phyloP scores from a whole-genome alignment of 1,139 yeast genomes.

The Pichia sp. region DNA sequence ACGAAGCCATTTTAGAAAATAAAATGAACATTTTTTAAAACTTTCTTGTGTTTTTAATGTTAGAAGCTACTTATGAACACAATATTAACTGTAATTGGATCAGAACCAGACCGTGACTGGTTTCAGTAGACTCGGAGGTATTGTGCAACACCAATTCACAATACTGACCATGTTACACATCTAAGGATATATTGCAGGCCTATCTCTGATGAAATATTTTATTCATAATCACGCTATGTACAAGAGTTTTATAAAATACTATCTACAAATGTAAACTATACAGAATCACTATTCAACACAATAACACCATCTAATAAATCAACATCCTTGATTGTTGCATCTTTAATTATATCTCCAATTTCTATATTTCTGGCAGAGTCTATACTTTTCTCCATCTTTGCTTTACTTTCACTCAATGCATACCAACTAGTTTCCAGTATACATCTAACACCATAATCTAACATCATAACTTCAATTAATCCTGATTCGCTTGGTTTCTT shows the following conservation, averaged over 20 bases:
- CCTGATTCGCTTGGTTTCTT: slow-evolving; percentile 40
- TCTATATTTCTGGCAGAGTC: slow-evolving; percentile 28
- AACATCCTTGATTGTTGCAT: slow-evolving; percentile 38
- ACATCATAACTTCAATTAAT: slow-evolving; percentile 37
- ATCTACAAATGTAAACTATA: slow-evolving; percentile 7
- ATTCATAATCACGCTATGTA: background rate
- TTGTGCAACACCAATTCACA: too few species aligned
- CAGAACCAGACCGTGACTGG: too few species aligned
- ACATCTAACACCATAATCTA: slow-evolving; percentile 36
- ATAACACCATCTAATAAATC: slow-evolving; percentile 40
- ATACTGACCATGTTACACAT: too few species aligned
- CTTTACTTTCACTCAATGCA: slow-evolving; percentile 27
- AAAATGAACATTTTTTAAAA: too few species aligned
- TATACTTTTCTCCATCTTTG: slow-evolving; percentile 25
- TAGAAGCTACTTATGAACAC: too few species aligned
- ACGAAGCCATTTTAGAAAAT: too few species aligned
- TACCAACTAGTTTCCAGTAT: slow-evolving; percentile 33
- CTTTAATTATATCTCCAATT: slow-evolving; percentile 41
- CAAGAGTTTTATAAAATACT: background rate
- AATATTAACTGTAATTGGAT: too few species aligned
- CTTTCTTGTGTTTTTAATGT: too few species aligned
- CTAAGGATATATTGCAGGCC: too few species aligned
- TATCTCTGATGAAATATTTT: background rate
- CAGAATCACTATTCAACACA: slow-evolving; percentile 29
- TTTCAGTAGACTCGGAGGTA: too few species aligned